These are phyloP conservation scores for Gynostemma pentaphyllum DNA, from an alignment of 306 rosid genomes.

Conservation along the genomic window DNA sequence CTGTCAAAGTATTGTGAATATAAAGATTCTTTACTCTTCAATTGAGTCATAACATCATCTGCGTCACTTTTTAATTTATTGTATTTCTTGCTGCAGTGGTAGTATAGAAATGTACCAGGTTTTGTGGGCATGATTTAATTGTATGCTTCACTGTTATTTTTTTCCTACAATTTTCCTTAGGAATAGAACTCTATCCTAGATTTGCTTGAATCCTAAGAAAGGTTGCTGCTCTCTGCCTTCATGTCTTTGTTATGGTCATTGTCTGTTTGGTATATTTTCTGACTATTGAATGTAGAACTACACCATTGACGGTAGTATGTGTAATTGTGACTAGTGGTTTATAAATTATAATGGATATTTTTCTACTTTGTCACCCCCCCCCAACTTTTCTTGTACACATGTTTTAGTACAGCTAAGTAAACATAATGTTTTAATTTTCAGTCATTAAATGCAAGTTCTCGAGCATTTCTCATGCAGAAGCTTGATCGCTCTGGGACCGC, in stretches of 20 bases:
- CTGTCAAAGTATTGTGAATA: neutral
- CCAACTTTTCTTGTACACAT: neutral
- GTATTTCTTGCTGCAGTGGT: neutral
- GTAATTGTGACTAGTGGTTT: neutral
- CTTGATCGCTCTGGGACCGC: conserved; percentile 83
- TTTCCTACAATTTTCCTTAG: no score
- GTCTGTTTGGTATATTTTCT: neutral
- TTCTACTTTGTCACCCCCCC: neutral
- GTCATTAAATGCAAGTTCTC: conserved; percentile 74
- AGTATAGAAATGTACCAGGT: neutral
- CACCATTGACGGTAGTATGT: neutral
- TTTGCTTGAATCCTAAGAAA: neutral
- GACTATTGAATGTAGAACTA: neutral
- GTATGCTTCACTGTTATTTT: neutral
- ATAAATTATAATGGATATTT: neutral
- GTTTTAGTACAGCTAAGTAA: neutral
- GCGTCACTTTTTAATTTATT: neutral
- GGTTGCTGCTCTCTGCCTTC: neutral
- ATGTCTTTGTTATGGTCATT: neutral
- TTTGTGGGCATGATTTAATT: neutral
- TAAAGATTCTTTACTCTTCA: neutral
- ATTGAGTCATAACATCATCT: neutral
- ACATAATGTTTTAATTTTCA: conserved; percentile 23
- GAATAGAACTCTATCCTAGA: neutral
- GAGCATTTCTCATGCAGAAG: conserved; percentile 91